A percentile compares a stretch with the other conserved stretches of the same genome.
phyloP scores from a whole-genome alignment of 192 early-diverging fungal genomes.

The Obelidium mucronatum region DNA sequence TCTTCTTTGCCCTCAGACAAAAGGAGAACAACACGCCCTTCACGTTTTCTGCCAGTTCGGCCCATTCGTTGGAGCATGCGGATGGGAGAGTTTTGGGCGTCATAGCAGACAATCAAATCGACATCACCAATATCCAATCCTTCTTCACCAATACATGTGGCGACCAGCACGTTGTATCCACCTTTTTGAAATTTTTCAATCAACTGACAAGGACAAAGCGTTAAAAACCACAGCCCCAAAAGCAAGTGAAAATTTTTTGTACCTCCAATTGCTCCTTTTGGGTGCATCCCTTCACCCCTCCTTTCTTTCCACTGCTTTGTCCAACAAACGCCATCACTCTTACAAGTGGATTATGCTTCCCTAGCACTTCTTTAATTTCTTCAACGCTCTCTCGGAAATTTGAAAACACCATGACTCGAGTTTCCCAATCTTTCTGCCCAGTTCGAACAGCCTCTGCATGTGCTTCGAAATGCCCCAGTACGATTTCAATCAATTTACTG shows the following conservation, averaged over 20 bases:
- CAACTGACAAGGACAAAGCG: constrained; percentile 50
- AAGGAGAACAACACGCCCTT: constrained; percentile 69
- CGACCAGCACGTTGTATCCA: constrained; percentile 84
- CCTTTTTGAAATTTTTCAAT: constrained; percentile 79
- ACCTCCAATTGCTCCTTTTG: constrained; percentile 89
- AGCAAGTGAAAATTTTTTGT: constrained; percentile 4
- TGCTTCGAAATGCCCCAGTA: constrained; percentile 73
- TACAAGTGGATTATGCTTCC: constrained; percentile 70
- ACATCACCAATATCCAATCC: constrained; percentile 97
- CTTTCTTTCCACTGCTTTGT: constrained; percentile 56
- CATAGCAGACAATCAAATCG: constrained; percentile 91
- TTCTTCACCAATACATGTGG: constrained; percentile 94
- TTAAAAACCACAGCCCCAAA: background rate
- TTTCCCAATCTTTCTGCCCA: constrained; percentile 44
- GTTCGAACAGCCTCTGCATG: constrained; percentile 37
- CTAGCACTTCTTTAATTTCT: constrained; percentile 72
- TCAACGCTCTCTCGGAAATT: constrained; percentile 84
- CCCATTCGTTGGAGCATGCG: constrained; percentile 79
- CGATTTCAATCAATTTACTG: constrained; percentile 64
- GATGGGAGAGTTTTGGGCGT: constrained; percentile 77
- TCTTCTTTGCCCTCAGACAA: constrained; percentile 76
- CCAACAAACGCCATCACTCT: constrained; percentile 82
- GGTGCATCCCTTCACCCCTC: constrained; percentile 73
- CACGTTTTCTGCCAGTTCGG: constrained; percentile 79
- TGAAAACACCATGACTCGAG: constrained; percentile 85